Evolutionary conservation across 2,329 filamentous ascomycete genomes (phyloP), one percentile per base, ranked within the genome.

Genomic region (Ascochyta pisi): DNA sequence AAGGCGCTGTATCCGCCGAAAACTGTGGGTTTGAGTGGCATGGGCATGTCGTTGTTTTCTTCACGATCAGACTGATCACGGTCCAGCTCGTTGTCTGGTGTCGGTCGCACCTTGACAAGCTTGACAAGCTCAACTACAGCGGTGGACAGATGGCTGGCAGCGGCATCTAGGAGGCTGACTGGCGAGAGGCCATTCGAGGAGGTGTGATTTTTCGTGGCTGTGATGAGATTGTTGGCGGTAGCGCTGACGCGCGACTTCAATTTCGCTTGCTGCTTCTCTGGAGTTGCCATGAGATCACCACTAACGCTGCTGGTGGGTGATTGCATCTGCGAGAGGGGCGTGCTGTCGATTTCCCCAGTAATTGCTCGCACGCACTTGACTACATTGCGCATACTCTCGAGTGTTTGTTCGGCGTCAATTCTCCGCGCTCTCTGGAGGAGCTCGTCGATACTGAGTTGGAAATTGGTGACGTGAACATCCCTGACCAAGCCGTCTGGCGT

Each of bases 201-300:
- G 31, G 90, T 89, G 74, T 95, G 96, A 71, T 96, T 96, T 79
- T 96, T 96, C 31, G 91, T 89, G 1, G 94, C 92, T 2, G 94
- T 98, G 68, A 98, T 97, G 54, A 99, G 82, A 70, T 94, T 95
- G 81, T 98, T 98, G 44, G 95, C 93, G 1, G 94, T 96, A 2
- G 89, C 89, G n/a, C 92, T 96, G 3, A 98, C 89, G 55, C 89
- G 89, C 45, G 86, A 84, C 76, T 91, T 96, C 58, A 96, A 83
- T 74, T 89, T 92, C 26, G 82, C 79, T 62, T 87, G 86, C 60
- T 88, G 84, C 80, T 69, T 76, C 35, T 76, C 72, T 6, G 70
- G 70, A 26, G 60, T 73, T 16, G 54, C 44, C 22, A 65, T 34
- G 13, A 68, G 54, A 44, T 75, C 73, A 8, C 71, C 72, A 43